phyloP scores from a whole-genome alignment of 2,329 filamentous ascomycete genomes.

The Aschersonia sp. region DNA sequence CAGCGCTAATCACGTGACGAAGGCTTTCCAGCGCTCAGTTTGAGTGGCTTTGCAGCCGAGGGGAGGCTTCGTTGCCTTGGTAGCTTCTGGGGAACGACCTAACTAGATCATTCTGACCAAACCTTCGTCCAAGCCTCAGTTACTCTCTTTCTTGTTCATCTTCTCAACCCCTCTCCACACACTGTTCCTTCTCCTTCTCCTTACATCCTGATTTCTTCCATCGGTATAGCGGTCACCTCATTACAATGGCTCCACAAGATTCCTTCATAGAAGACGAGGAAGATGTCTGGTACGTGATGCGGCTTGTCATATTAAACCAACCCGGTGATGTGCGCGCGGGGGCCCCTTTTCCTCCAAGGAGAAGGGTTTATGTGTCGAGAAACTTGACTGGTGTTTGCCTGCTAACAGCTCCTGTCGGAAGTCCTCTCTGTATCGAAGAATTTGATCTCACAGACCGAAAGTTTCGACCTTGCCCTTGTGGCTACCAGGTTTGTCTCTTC shows the following conservation, averaged over 20 bases:
- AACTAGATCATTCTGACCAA: background rate
- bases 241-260: conserved; percentile 51
- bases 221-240: background rate
- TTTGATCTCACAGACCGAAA: conserved; percentile 96
- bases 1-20: background rate
- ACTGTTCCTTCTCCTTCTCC: conserved; percentile 3
- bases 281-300: conserved; percentile 46
- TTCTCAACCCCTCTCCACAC: background rate
- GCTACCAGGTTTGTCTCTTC: conserved; percentile 63
- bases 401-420: conserved; percentile 21
- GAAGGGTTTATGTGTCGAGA: no score
- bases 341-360: no score
- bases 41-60: background rate
- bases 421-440: conserved; percentile 96
- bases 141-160: background rate
- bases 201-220: conserved; percentile 2
- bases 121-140: conserved; percentile 4
- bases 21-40: background rate
- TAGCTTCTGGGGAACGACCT: no score
- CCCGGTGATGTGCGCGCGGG: no score
- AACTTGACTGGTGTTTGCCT: no score
- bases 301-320: background rate
- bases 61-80: background rate
- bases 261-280: conserved; percentile 60
- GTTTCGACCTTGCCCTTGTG: conserved; percentile 92